These are phyloP conservation scores for Flaveria floridana DNA, from an alignment of 140 eudicot genomes.

Conservation along the genomic window DNA sequence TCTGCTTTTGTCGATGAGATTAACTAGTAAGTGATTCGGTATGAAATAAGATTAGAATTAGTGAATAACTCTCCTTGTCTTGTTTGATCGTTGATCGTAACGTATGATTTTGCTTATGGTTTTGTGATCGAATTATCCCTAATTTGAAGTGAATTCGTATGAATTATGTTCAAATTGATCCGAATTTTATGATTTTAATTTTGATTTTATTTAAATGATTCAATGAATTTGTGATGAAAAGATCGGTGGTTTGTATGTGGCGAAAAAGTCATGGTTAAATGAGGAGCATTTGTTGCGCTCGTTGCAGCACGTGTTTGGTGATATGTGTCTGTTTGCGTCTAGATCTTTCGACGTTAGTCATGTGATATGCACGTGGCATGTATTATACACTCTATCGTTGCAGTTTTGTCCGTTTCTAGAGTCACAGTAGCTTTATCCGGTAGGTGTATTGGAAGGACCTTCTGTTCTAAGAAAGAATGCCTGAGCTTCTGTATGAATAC, in stretches of 20 bases:
- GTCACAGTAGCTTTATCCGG: no score
- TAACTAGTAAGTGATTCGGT: slow-evolving; percentile 10
- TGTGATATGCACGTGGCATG: slow-evolving; percentile 13
- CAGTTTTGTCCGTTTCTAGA: no score
- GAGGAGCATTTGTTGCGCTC: slow-evolving; percentile 8
- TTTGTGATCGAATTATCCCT: background rate
- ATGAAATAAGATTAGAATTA: slow-evolving; percentile 30
- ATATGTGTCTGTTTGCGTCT: slow-evolving; percentile 12
- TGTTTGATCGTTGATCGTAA: background rate
- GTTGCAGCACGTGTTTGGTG: slow-evolving; percentile 23
- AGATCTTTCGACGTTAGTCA: slow-evolving; percentile 16
- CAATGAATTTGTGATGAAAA: background rate
- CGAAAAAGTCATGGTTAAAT: slow-evolving; percentile 25
- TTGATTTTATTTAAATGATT: no score
- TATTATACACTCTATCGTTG: background rate
- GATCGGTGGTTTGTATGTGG: slow-evolving; percentile 25
- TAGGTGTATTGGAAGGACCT: no score
- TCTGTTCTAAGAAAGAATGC: no score
- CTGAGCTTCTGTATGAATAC: no score
- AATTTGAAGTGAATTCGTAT: no score
- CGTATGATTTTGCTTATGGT: background rate
- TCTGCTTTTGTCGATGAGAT: slow-evolving; percentile 27
- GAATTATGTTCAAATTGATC: background rate
- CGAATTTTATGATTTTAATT: no score
- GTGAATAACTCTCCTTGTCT: background rate